Evolutionary conservation across 2,329 filamentous ascomycete genomes (phyloP).

Genomic region (Aspergillus felis): DNA sequence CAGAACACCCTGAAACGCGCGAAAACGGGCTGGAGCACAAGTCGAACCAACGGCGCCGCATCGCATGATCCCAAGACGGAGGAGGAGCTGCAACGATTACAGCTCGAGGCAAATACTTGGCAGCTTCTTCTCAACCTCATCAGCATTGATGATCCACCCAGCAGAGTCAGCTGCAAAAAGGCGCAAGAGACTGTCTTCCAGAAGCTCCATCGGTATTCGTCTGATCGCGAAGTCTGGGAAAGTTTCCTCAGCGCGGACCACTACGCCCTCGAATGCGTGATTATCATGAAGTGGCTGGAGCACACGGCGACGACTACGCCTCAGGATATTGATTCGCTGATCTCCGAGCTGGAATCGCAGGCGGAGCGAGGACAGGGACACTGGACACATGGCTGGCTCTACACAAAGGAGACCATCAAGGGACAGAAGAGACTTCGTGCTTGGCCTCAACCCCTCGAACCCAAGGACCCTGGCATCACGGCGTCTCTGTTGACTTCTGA

Average conservation of each 20-base stretch:
- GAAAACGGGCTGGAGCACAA: slow-evolving; percentile 28
- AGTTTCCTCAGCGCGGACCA: slow-evolving; percentile 72
- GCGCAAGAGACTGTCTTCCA: slow-evolving; percentile 39
- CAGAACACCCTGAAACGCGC: slow-evolving; percentile 39
- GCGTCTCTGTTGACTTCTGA: slow-evolving; percentile 56
- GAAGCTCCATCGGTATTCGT: slow-evolving; percentile 53
- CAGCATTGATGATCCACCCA: slow-evolving; percentile 60
- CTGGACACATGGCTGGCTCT: slow-evolving; percentile 85
- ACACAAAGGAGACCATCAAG: slow-evolving; percentile 87
- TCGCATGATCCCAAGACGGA: slow-evolving; percentile 23
- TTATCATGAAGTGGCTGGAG: slow-evolving; percentile 83
- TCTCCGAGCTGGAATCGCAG: slow-evolving; percentile 69
- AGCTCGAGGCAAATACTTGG: slow-evolving; percentile 88
- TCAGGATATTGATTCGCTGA: slow-evolving; percentile 70
- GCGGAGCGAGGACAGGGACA: slow-evolving; percentile 72
- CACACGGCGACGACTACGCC: slow-evolving; percentile 64
- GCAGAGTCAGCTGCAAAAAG: slow-evolving; percentile 34
- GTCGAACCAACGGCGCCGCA: slow-evolving; percentile 14
- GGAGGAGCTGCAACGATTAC: slow-evolving; percentile 55
- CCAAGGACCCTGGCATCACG: slow-evolving; percentile 54
- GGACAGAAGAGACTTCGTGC: slow-evolving; percentile 75
- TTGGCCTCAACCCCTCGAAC: slow-evolving; percentile 63
- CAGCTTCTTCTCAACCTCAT: slow-evolving; percentile 74
- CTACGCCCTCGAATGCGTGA: slow-evolving; percentile 70
- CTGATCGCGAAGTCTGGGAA: slow-evolving; percentile 62